phyloP scores from a whole-genome alignment of 371 early-diverging fungal genomes.

The Parasitella parasitica region DNA sequence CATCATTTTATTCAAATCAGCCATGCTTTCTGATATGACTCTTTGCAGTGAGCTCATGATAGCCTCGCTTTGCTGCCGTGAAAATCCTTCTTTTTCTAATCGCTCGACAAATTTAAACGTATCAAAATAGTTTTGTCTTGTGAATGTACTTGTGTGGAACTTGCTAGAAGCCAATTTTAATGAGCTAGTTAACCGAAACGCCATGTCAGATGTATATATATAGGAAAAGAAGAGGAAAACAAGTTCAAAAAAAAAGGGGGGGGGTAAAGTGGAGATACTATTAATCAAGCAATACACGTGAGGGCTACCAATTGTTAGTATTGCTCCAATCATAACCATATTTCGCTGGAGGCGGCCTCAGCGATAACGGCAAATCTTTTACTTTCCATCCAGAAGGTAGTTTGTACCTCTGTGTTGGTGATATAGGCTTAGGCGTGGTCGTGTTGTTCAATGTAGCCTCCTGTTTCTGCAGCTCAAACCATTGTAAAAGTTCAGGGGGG shows the following conservation, averaged over 20 bases:
- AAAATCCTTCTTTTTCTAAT: slow-evolving; percentile 77
- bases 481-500: slow-evolving; percentile 31
- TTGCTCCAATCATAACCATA: slow-evolving; percentile 32
- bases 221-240: not conserved
- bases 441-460: not conserved
- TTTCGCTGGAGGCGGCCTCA: slow-evolving; percentile 37
- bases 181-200: not conserved
- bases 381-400: slow-evolving; percentile 46
- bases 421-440: not conserved
- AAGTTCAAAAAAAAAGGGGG: not conserved
- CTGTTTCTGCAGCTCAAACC: slow-evolving; percentile 27
- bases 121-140: slow-evolving; percentile 56
- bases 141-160: not conserved
- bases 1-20: slow-evolving; percentile 61
- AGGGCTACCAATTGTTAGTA: slow-evolving; percentile 27
- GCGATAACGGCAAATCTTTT: slow-evolving; percentile 38
- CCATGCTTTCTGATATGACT: slow-evolving; percentile 73
- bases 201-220: not conserved
- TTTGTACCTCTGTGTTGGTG: slow-evolving; percentile 13
- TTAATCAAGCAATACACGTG: not conserved
- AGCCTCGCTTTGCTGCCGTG: slow-evolving; percentile 73
- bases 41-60: slow-evolving; percentile 74
- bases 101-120: slow-evolving; percentile 77
- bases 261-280: not conserved
- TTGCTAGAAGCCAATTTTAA: not conserved